Base-by-base conservation (phyloP, 2,329 filamentous ascomycete species). In the Claviceps sp. region DNA sequence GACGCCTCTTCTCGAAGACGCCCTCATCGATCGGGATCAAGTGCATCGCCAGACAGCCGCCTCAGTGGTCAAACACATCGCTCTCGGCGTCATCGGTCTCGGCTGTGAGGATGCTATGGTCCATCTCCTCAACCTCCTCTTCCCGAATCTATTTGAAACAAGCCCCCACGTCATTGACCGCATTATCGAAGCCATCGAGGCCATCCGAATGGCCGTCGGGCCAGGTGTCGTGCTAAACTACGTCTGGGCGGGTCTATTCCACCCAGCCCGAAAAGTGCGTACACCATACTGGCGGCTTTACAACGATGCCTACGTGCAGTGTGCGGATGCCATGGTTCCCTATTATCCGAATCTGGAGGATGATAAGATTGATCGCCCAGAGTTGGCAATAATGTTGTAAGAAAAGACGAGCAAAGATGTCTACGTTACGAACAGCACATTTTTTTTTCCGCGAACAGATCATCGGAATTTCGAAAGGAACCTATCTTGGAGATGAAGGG, bases 91-190 rank as follows among this genome's bases (percentile, higher is more conserved):
- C n/a, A 91, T 97, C 49, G 93, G 93, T 37, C 78, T 98, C 3
- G 94, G 94, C 24, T 97, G 91, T 67, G 93, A 98, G 71, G 93
- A 98, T 65, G 93, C 93, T 47, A 97, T 98, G 91, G 78, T 98
- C 47, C 93, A 98, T 71, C 77, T 98, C 26, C 86, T 98, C 59
- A 98, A 98, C 70, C 77, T 98, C 3, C 78, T 98, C 6, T 95
- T 91, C 68, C 94, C 93, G 37, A 98, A 98, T 68, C 78, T 98
- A 52, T 98, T 97, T 69, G 93, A 98, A 70, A 98, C 93, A 5
- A 93, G 86, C 60, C 93, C 93, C 0, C 93, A 98, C 77, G 93
- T 98, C 62, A 98, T 98, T 61, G 93, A 98, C 69, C 84, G 93
- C 45, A 94, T 98, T 59, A 86, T 98, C 57, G 94, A 98, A 68